Percentiles rank a stretch among this genome's conserved stretches.
phyloP scores from a whole-genome alignment of 768 basidiomycete species.

The Boletus fagicola region DNA sequence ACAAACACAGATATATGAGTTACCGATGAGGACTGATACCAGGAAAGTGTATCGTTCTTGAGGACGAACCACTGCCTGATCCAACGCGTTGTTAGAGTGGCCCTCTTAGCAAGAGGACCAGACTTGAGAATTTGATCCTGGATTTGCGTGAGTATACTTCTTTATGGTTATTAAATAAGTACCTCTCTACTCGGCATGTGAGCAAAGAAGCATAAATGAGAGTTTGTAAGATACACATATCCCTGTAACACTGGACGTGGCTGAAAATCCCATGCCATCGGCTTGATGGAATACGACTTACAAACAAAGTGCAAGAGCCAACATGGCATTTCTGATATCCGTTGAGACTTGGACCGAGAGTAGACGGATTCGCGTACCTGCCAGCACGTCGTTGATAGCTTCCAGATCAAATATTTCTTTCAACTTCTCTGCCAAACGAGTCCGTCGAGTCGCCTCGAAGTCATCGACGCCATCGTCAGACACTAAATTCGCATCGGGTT shows the following conservation, averaged over 20 bases:
- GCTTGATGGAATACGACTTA: slow-evolving; percentile 43
- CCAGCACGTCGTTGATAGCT: slow-evolving; percentile 80
- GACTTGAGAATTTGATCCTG: slow-evolving; percentile 93
- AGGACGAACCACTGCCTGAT: slow-evolving; percentile 95
- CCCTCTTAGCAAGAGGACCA: slow-evolving; percentile 83
- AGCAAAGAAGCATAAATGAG: slow-evolving; percentile 94
- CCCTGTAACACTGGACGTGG: slow-evolving; percentile 78
- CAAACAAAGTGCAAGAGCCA: slow-evolving; percentile 88
- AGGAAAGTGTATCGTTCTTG: slow-evolving; percentile 93
- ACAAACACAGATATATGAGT: slow-evolving; percentile 22
- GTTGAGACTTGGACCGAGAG: slow-evolving; percentile 1
- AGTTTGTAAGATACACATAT: slow-evolving; percentile 94
- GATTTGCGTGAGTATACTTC: slow-evolving; percentile 14
- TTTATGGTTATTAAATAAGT: slow-evolving; percentile 11
- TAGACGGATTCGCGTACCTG: slow-evolving; percentile 48
- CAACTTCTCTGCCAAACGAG: slow-evolving; percentile 81
- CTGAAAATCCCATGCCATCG: not conserved
- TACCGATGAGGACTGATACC: slow-evolving; percentile 88
- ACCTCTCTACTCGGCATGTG: slow-evolving; percentile 92
- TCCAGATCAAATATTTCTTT: slow-evolving; percentile 83
- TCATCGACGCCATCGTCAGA: slow-evolving; percentile 54
- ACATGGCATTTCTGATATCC: slow-evolving; percentile 77
- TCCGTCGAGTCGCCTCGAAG: slow-evolving; percentile 62
- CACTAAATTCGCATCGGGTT: slow-evolving; percentile 32
- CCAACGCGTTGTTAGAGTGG: slow-evolving; percentile 87